A percentile compares a stretch with the other conserved stretches of the same genome.
These are phyloP conservation scores for Emericellopsis terricola DNA, from an alignment of 495 filamentous ascomycete genomes.

Conservation along the genomic window DNA sequence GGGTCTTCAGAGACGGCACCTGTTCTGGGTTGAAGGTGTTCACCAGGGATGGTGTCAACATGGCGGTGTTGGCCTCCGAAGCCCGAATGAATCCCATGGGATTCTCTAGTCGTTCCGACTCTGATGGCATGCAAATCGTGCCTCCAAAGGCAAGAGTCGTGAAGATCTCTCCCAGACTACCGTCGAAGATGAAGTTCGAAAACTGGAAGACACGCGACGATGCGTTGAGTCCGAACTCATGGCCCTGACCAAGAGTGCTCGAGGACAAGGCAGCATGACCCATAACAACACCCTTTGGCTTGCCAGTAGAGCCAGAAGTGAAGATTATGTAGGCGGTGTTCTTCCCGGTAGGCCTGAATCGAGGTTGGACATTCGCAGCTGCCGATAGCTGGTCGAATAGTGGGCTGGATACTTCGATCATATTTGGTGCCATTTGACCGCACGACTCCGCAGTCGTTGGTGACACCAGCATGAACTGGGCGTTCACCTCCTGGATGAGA, in stretches of 20 bases:
- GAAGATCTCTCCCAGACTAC: slow-evolving; percentile 33
- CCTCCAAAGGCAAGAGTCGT: slow-evolving; percentile 23
- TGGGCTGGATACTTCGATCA: neutral
- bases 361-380: neutral
- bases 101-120: slow-evolving; percentile 2
- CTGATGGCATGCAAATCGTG: slow-evolving; percentile 4
- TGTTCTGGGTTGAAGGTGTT: slow-evolving; percentile 1
- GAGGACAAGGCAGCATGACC: neutral
- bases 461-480: neutral
- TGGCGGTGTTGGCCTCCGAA: neutral
- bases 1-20: neutral
- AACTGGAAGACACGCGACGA: slow-evolving; percentile 30
- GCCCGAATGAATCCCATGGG: slow-evolving; percentile 3
- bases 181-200: slow-evolving; percentile 37
- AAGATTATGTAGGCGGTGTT: slow-evolving; percentile 8
- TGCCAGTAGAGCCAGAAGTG: slow-evolving; percentile 36
- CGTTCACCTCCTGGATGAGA: neutral
- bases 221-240: slow-evolving; percentile 19
- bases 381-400: neutral
- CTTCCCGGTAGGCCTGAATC: slow-evolving; percentile 10
- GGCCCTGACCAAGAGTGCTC: neutral
- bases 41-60: slow-evolving; percentile 35
- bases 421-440: neutral
- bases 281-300: slow-evolving; percentile 15
- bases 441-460: neutral